A percentile compares a stretch with the other conserved stretches of the same genome.
Evolutionary conservation across 2,329 filamentous ascomycete genomes (phyloP).

Genomic region (Cordyceps javanica): DNA sequence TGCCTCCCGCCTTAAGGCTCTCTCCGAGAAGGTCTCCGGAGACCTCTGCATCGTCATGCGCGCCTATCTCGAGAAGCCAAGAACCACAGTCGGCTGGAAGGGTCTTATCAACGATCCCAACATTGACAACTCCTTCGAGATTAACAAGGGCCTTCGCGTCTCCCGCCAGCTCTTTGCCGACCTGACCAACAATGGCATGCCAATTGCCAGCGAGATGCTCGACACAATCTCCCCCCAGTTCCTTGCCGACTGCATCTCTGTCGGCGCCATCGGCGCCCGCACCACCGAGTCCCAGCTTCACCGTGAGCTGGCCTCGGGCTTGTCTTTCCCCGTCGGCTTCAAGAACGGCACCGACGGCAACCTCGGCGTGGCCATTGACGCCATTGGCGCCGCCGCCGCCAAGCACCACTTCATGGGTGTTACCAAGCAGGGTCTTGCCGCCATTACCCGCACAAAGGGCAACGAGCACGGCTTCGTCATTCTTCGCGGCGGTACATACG

Average conservation of each 20-base stretch:
- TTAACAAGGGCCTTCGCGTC: conserved; percentile 94
- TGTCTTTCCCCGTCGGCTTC: conserved; percentile 97
- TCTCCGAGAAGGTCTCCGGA: conserved; percentile 71
- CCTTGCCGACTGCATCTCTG: conserved; percentile 89
- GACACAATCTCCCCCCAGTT: conserved; percentile 99
- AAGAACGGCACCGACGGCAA: conserved; percentile 98
- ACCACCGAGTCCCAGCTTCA: conserved; percentile 97
- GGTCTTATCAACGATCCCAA: conserved; percentile 98
- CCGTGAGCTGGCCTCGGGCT: conserved; percentile 87
- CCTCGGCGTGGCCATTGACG: conserved; percentile 86
- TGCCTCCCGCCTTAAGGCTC: conserved; percentile 66
- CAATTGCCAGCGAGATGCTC: conserved; percentile 96
- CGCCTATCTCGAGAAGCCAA: conserved; percentile 97
- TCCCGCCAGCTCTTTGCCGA: conserved; percentile 93
- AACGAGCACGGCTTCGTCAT: conserved; percentile 99
- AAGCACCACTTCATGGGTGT: conserved; percentile 98
- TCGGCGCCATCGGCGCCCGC: conserved; percentile 90
- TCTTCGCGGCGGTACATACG: conserved; percentile 81
- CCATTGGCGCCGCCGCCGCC: conserved; percentile 79
- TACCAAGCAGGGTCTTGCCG: conserved; percentile 92
- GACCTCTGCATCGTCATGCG: conserved; percentile 95
- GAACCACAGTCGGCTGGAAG: conserved; percentile 98
- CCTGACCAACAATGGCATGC: conserved; percentile 79
- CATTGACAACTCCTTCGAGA: conserved; percentile 94
- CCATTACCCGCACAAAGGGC: conserved; percentile 86